Base-by-base conservation (phyloP, 1,139 yeast species). In the Wickerhamomyces sp. region DNA sequence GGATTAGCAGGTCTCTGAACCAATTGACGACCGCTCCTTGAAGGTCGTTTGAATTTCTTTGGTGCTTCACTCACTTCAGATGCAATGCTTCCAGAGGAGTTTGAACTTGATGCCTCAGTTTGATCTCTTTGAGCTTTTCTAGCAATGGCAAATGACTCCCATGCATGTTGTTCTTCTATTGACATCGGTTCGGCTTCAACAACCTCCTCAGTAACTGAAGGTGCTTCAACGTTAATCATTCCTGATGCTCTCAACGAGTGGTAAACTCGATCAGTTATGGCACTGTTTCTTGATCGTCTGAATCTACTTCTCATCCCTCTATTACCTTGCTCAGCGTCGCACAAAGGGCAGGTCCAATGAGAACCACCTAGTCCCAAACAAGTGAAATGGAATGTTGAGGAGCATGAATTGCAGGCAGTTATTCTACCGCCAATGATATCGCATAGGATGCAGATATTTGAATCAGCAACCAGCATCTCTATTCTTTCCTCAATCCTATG, bases 291-390 rank as follows among this genome's bases (percentile, higher is more conserved):
- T 10, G 56, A 52, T 39, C 58, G 45, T 46, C 60, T 47, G 38
- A 52, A 56, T 6, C 47, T 37, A 18, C 56, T 52, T 14, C 56
- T 51, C 18, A 54, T 48, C 10, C 52, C 51, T 29, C 45, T 39
- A 9, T 43, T 39, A 10, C 49, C 48, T 34, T 57, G 62, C 15
- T 56, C 57, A 27, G 57, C 47, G 33, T 53, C 56, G 42, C 65
- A 60, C 54, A 56, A 52, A 7, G 63, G 63, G 42, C 65, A 61
- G 23, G 43, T 36, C 62, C 63, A 59, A 15, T 40, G 42, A 1
- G 48, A 36, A 11, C 40, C 45, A 2, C 46, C 40, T 1, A 54
- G 37, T 4, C 61, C 63, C 7, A 60, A 47, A 36, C 65, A 61
- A 5, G 34, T 10, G 10, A 48, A 49, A 44, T 61, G 65, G 45